Evolutionary conservation across 2,329 filamentous ascomycete genomes (phyloP), one percentile per base, ranked within the genome.

Genomic region (Fusarium keratoplasticum): DNA sequence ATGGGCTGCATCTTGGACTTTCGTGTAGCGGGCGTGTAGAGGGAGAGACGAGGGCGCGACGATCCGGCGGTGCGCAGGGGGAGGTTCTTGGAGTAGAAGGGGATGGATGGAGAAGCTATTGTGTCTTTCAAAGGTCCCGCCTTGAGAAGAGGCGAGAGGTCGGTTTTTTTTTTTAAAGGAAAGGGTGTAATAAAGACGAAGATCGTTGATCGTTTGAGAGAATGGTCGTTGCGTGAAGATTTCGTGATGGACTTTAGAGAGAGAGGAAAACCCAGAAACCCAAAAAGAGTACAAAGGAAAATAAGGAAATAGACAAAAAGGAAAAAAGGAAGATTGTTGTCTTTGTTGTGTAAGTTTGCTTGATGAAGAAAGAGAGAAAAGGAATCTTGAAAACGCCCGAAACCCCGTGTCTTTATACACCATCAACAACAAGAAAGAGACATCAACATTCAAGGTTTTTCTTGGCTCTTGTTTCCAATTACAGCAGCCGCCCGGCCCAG

Each of bases 81-180:
- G 77, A 84, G 70, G 77, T 83, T 81, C 75, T 83, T 82, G 77
- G 84, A 79, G 80, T 86, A 82, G 79, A 84, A 76, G 75, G 85
- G 79, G 81, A 83, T 78, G 63, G 77, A 77, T 69, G 80, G 70
- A 47, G 79, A 79, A 73, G 76, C 55, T 83, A 84, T 83, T 59
- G 78, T 83, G 80, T 71, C 69, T 36, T 52, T 47, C 58, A 68
- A 61, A 31, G 50, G 42, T 29, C 78, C 65, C 76, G 78, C 77
- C 74, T 64, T 66, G 61, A 67, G 54, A 69, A 52, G 70, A 78
- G 75, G 67, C 66, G 74, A 73, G 69, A 65, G 31, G 20, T 27
- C 14, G 42, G 10, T 47, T 47, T 47, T 25, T 47, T 25, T 18
- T 9, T 25, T 50, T 16, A 5, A 50, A 18, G 20, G 52, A 57